Evolutionary conservation across 345 rosid species (phyloP).

Genomic region (Zanthoxylum bungeanum): DNA sequence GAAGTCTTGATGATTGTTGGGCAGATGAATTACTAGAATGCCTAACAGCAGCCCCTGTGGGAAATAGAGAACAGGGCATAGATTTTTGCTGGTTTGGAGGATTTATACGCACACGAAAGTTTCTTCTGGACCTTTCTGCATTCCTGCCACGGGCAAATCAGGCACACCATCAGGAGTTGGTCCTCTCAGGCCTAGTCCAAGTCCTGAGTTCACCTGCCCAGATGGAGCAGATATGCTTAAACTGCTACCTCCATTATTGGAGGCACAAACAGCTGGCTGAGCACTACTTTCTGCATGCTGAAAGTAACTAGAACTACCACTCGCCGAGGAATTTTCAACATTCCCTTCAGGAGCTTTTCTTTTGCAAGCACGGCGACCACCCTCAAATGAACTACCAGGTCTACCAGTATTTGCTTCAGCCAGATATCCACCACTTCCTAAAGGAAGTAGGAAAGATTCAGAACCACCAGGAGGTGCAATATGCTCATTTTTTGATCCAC

Average conservation of each 20-base stretch:
- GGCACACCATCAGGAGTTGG: slow-evolving; percentile 30
- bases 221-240: slow-evolving; percentile 39
- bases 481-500: slow-evolving; percentile 32
- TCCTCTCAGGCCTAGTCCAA: slow-evolving; percentile 46
- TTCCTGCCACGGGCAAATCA: slow-evolving; percentile 30
- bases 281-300: slow-evolving; percentile 54
- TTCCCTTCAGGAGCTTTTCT: slow-evolving; percentile 72
- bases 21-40: slow-evolving; percentile 38
- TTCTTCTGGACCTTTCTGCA: slow-evolving; percentile 53
- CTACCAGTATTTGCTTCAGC: slow-evolving; percentile 37
- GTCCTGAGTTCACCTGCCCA: slow-evolving; percentile 43
- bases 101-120: slow-evolving; percentile 50
- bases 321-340: slow-evolving; percentile 57
- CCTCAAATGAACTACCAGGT: slow-evolving; percentile 48
- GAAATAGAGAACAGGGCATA: slow-evolving; percentile 35
- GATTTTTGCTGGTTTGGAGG: slow-evolving; percentile 47
- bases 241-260: slow-evolving; percentile 32
- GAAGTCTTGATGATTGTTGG: slow-evolving; percentile 39
- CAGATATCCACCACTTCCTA: slow-evolving; percentile 41
- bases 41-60: slow-evolving; percentile 45
- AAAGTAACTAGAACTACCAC: slow-evolving; percentile 50
- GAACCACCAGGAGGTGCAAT: slow-evolving; percentile 29
- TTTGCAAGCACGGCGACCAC: slow-evolving; percentile 61
- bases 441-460: slow-evolving; percentile 32
- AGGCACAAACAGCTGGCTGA: slow-evolving; percentile 36